A percentile compares a stretch with the other conserved stretches of the same genome.
Conservation (phyloP, 2,329 filamentous ascomycete genomes). For the Nigrograna mackinnonii region DNA sequence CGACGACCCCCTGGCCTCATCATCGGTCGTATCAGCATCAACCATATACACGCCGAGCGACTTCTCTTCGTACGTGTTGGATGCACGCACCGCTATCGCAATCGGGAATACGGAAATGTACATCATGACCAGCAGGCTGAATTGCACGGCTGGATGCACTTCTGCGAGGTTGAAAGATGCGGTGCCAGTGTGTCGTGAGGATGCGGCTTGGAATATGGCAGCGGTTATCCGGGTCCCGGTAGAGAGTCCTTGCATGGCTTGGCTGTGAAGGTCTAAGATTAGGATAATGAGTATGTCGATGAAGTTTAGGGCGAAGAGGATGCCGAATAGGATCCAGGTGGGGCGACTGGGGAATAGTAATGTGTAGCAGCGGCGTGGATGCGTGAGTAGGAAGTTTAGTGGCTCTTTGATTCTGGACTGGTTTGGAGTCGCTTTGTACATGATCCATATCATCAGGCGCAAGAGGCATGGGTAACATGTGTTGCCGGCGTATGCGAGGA, state of each 20-base stretch:
- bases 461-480: slow-evolving; percentile 62
- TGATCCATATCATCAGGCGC: slow-evolving; percentile 60
- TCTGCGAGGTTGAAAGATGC: slow-evolving; percentile 48
- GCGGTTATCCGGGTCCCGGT: slow-evolving; percentile 54
- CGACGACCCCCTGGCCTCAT: slow-evolving; percentile 10
- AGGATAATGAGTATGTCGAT: slow-evolving; percentile 43
- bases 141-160: slow-evolving; percentile 59
- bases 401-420: slow-evolving; percentile 44
- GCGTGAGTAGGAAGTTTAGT: slow-evolving; percentile 61
- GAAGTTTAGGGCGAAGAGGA: slow-evolving; percentile 56
- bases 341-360: slow-evolving; percentile 61
- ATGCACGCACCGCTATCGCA: slow-evolving; percentile 62
- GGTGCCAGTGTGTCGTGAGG: slow-evolving; percentile 51
- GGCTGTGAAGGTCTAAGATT: slow-evolving; percentile 51
- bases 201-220: slow-evolving; percentile 62
- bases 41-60: slow-evolving; percentile 64
- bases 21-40: slow-evolving; percentile 26
- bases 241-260: slow-evolving; percentile 49
- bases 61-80: slow-evolving; percentile 62
- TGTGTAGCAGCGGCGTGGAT: slow-evolving; percentile 65
- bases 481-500: slow-evolving; percentile 56
- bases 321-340: slow-evolving; percentile 60
- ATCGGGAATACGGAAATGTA: slow-evolving; percentile 65
- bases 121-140: slow-evolving; percentile 66
- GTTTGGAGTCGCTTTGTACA: slow-evolving; percentile 50